These are phyloP conservation scores for Metarhizium robertsii DNA, from an alignment of 2,329 filamentous ascomycete species.

Conservation along the genomic window DNA sequence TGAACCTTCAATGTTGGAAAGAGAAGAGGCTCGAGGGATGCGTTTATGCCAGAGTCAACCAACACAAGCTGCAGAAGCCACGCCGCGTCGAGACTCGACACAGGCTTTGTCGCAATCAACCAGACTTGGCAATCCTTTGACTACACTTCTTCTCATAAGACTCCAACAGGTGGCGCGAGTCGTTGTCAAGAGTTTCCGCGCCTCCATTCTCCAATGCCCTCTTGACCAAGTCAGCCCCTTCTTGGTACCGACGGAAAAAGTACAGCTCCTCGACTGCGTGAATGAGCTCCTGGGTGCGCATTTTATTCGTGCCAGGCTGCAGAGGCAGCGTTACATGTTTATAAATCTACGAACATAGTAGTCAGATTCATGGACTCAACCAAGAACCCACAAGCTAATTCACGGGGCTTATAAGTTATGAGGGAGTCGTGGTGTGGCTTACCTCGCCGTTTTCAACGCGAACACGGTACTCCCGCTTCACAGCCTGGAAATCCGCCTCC, in stretches of 20 bases:
- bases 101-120: not conserved
- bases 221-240: conserved; percentile 32
- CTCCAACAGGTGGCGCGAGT: conserved; percentile 29
- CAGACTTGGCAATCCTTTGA: conserved; percentile 16
- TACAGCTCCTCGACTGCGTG: conserved; percentile 51
- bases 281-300: conserved; percentile 37
- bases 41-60: not conserved
- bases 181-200: conserved; percentile 29
- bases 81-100: not conserved
- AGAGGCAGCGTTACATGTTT: conserved; percentile 33
- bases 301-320: conserved; percentile 29
- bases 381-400: not conserved
- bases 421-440: conserved; percentile 11
- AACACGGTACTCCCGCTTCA: conserved; percentile 34
- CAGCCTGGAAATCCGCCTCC: conserved; percentile 37
- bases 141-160: conserved; percentile 34
- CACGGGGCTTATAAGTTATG: not conserved
- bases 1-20: no score
- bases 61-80: not conserved
- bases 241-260: conserved; percentile 38
- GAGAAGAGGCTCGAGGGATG: not conserved
- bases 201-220: conserved; percentile 22
- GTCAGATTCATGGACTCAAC: not conserved
- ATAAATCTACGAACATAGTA: conserved; percentile 27
- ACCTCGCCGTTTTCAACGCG: conserved; percentile 49